These are phyloP conservation scores for Cercospora berteroae DNA, from an alignment of 2,329 filamentous ascomycete genomes.

Conservation along the genomic window DNA sequence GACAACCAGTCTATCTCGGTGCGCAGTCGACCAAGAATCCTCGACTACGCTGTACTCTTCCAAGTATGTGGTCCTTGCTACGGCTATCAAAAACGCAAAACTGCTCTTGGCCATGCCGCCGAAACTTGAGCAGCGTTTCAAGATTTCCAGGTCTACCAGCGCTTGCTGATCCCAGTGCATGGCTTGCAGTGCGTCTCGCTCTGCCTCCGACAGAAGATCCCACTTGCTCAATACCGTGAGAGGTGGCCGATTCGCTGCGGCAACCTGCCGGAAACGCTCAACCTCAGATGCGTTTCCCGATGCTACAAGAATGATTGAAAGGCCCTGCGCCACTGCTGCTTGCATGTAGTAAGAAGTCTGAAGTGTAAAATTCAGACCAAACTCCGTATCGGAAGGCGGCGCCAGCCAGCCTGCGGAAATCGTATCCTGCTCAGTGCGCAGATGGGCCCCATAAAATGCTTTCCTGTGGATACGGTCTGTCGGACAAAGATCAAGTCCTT, in stretches of 20 bases:
- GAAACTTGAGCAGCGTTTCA: conserved; percentile 45
- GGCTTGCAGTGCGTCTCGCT: conserved; percentile 37
- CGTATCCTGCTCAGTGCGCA: conserved; percentile 38
- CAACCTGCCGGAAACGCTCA: conserved; percentile 39
- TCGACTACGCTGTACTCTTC: conserved; percentile 12
- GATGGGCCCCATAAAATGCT: conserved; percentile 40
- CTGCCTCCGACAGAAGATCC: conserved; percentile 41
- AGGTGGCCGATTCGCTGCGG: conserved; percentile 31
- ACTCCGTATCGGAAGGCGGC: background rate
- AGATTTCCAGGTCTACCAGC: conserved; percentile 51
- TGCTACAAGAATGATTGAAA: conserved; percentile 42
- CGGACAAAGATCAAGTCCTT: conserved; percentile 23
- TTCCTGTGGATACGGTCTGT: conserved; percentile 24
- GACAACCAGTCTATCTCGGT: conserved; percentile 11
- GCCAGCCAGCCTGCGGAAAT: conserved; percentile 29
- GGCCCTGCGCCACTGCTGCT: conserved; percentile 30
- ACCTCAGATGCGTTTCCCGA: conserved; percentile 43
- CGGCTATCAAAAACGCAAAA: conserved; percentile 48
- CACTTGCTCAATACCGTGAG: conserved; percentile 46
- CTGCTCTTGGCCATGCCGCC: conserved; percentile 44
- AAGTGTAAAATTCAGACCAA: conserved; percentile 30
- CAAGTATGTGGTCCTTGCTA: conserved; percentile 38
- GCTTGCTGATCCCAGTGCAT: conserved; percentile 50
- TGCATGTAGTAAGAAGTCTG: conserved; percentile 40
- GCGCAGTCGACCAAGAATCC: conserved; percentile 11